Evolutionary conservation across 495 filamentous ascomycete genomes (phyloP).

Genomic region (Xylaria palmicola): DNA sequence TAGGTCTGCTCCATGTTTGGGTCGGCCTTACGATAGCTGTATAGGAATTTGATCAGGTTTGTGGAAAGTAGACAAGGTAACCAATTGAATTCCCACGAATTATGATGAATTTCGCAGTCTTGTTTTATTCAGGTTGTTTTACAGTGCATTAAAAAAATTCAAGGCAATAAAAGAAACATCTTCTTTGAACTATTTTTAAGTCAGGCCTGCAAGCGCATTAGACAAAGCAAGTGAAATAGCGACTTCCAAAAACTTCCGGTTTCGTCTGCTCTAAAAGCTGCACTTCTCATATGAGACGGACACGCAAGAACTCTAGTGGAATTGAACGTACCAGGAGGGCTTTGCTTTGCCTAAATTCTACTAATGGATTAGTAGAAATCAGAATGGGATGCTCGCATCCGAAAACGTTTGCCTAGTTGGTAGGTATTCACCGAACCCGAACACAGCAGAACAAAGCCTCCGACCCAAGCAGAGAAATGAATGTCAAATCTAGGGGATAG

Average conservation of each 20-base stretch:
- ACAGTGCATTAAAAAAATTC: too few species aligned
- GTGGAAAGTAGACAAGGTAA: neutral
- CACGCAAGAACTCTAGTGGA: neutral
- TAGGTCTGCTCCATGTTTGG: neutral
- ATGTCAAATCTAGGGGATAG: neutral
- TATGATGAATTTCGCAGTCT: too few species aligned
- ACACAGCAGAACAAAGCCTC: constrained; percentile 12
- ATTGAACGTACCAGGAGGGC: neutral
- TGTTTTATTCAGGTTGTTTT: too few species aligned
- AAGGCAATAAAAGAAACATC: too few species aligned
- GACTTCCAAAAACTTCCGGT: neutral
- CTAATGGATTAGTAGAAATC: too few species aligned
- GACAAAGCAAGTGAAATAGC: neutral
- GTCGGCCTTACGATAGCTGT: neutral
- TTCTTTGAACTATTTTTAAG: too few species aligned
- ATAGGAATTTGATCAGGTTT: neutral
- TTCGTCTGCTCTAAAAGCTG: neutral
- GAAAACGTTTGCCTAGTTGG: neutral
- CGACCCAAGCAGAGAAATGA: constrained; percentile 1
- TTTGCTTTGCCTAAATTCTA: constrained; percentile 6
- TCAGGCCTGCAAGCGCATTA: too few species aligned
- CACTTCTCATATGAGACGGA: neutral
- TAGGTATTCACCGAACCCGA: neutral
- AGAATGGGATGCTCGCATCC: neutral
- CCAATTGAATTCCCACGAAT: neutral